Evolutionary conservation across 257 asterid genomes (phyloP), one percentile per base, ranked within the genome.

Genomic region (Striga asiatica): DNA sequence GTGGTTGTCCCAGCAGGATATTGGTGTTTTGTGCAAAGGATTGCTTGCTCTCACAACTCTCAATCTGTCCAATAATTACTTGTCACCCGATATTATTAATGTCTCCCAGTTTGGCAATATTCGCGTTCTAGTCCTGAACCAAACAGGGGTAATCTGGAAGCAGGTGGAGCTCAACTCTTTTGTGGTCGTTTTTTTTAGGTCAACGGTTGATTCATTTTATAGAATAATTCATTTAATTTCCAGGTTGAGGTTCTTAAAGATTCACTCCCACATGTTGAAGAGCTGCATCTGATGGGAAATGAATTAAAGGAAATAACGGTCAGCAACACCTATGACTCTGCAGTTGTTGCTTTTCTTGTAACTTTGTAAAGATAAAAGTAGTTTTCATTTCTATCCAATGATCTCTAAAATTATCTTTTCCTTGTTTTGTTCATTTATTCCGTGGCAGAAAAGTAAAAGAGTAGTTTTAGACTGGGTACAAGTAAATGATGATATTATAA

Each of bases 281-380:
- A 92, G 84, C 76, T 92, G 71, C 97, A 92, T 81, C 81, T 88
- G 68, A 76, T 74, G 77, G 97, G 94, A 66, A 92, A 92, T 67
- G 71, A 77, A 19, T 28, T 88, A 61, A 68, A 67, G 43, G 88
- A 76, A 64, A 84, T 88, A 54, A 76, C 70, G 75, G 99, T 88
- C 48, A 58, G 79, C 2, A 10, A 5, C 8, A 3, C 2, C 9
- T 19, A 8, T 18, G n/a, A n/a, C n/a, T 43, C 3, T 5, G 8
- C 59, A 32, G 47, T 66, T 63, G 11, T 35, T 54, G 8, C 1
- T 5, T 29, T 29, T 1, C 6, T 29, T 5, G 5, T 29, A 29
- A 24, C 42, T 18, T 11, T 11, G 38, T 16, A 41, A 63, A n/a
- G n/a, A n/a, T n/a, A n/a, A n/a, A n/a, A n/a, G n/a, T n/a, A n/a